Conservation (phyloP, 257 asterid genomes). For the Lycium barbarum region DNA sequence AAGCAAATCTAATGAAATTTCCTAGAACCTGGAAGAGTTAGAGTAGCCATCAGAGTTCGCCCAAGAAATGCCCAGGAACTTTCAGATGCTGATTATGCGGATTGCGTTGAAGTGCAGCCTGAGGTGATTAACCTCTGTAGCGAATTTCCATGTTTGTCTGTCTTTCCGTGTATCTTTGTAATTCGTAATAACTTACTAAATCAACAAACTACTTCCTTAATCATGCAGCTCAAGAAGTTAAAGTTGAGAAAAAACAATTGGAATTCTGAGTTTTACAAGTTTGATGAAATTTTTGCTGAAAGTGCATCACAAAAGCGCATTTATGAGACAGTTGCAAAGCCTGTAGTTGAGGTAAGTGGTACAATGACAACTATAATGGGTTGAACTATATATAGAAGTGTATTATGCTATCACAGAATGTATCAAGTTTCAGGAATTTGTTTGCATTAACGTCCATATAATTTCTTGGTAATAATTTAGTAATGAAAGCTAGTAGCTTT, state of each 20-base stretch:
- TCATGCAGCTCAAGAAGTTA: conserved; percentile 73
- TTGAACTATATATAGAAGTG: not conserved
- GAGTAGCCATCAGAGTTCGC: conserved; percentile 90
- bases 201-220: conserved; percentile 7
- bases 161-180: conserved; percentile 10
- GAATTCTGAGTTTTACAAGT: conserved; percentile 78
- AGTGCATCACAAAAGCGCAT: conserved; percentile 88
- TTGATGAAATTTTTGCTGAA: conserved; percentile 82
- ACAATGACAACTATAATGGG: not conserved
- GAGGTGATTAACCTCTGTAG: conserved; percentile 59
- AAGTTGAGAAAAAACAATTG: conserved; percentile 89
- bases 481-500: conserved; percentile 14
- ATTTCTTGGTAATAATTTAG: not conserved
- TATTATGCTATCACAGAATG: not conserved
- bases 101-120: conserved; percentile 85
- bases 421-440: not conserved
- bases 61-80: conserved; percentile 80
- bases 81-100: conserved; percentile 74
- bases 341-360: conserved; percentile 82
- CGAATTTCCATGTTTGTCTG: conserved; percentile 10
- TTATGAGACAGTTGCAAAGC: conserved; percentile 91
- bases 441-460: not conserved
- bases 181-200: not conserved
- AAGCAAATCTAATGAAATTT: not conserved
- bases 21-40: conserved; percentile 85